Conservation (phyloP, 2,329 filamentous ascomycete species). For the Lecanosticta acicola region DNA sequence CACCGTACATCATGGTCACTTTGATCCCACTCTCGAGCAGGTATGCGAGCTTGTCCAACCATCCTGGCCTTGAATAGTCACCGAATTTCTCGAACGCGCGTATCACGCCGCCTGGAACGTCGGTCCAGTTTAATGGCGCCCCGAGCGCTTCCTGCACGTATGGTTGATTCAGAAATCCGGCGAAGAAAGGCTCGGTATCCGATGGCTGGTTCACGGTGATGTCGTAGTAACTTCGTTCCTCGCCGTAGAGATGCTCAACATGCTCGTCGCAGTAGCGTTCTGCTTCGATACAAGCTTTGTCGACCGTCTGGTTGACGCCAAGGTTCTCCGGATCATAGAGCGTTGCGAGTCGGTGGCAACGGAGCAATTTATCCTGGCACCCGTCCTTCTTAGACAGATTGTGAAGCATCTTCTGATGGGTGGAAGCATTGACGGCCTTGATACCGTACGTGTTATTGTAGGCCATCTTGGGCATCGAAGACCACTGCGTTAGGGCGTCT, state of each 20-base stretch:
- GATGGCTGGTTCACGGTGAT: constrained; percentile 45
- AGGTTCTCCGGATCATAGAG: constrained; percentile 47
- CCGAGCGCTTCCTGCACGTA: constrained; percentile 44
- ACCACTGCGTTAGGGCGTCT: constrained; percentile 46
- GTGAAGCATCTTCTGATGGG: constrained; percentile 43
- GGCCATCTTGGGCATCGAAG: constrained; percentile 46
- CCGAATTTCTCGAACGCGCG: constrained; percentile 12
- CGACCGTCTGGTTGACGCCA: constrained; percentile 36
- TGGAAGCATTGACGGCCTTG: constrained; percentile 44
- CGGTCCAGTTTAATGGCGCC: constrained; percentile 43
- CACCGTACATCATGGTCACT: constrained; percentile 52
- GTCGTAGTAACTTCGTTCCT: constrained; percentile 52
- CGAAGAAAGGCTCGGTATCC: constrained; percentile 13
- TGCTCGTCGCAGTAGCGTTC: no score
- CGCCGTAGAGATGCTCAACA: constrained; percentile 35
- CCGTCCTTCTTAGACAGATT: constrained; percentile 43
- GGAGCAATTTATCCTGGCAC: constrained; percentile 49
- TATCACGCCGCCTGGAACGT: constrained; percentile 1
- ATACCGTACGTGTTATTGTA: constrained; percentile 56
- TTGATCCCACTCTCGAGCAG: constrained; percentile 53
- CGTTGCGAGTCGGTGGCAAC: constrained; percentile 46
- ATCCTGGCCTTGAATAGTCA: constrained; percentile 16
- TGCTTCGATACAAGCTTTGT: no score
- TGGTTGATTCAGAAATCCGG: constrained; percentile 43
- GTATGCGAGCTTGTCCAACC: constrained; percentile 33